Conservation (phyloP, 148 eudicot genomes). For the Spergularia marina region DNA sequence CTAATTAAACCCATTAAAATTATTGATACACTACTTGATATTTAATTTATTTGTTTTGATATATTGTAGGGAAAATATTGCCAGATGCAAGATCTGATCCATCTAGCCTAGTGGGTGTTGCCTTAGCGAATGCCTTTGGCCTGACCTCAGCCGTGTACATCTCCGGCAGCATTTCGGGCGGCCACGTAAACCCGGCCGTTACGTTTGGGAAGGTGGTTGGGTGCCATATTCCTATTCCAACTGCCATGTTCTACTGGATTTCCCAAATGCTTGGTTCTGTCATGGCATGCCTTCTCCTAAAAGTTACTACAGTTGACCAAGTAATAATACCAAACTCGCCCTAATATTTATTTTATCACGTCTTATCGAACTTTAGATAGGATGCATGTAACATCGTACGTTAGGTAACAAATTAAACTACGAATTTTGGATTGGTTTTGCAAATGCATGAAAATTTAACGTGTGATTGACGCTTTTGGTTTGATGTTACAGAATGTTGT, state of each 20-base stretch:
- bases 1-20: too few relatives aligned
- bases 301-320: conserved; percentile 52
- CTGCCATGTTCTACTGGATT: conserved; percentile 73
- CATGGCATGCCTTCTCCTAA: conserved; percentile 73
- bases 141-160: conserved; percentile 54
- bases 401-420: too few relatives aligned
- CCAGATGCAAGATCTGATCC: conserved; percentile 52
- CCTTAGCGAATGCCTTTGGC: conserved; percentile 67
- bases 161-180: conserved; percentile 52
- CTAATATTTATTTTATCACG: too few relatives aligned
- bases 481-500: conserved; percentile 50
- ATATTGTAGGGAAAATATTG: conserved; percentile 44
- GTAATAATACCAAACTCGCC: conserved; percentile 25
- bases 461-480: not conserved
- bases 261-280: conserved; percentile 75
- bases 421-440: too few relatives aligned
- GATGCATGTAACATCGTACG: too few relatives aligned
- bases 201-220: conserved; percentile 74
- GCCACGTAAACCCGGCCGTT: conserved; percentile 66
- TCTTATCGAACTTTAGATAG: too few relatives aligned
- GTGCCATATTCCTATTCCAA: conserved; percentile 59
- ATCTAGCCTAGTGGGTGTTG: conserved; percentile 51
- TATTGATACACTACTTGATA: too few relatives aligned
- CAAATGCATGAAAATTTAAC: not conserved
- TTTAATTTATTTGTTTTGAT: too few relatives aligned